phyloP scores from a whole-genome alignment of 345 rosid genomes.

The Ricinus communis region DNA sequence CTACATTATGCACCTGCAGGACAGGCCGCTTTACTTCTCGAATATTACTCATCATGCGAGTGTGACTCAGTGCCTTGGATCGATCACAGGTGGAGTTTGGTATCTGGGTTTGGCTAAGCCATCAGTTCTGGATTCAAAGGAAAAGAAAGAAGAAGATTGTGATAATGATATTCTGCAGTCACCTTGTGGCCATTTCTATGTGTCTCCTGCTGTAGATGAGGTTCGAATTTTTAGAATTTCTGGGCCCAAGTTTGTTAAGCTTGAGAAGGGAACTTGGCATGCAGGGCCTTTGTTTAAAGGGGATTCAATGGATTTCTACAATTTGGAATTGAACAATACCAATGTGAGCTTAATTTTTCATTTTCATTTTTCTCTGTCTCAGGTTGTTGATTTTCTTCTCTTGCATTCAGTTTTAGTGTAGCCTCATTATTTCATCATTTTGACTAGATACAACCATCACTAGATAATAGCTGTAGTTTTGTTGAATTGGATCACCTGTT shows the following conservation, averaged over 20 bases:
- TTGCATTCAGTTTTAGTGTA: background rate
- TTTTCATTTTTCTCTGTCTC: background rate
- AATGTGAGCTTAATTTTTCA: constrained; percentile 48
- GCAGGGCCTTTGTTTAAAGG: constrained; percentile 69
- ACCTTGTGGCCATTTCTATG: constrained; percentile 52
- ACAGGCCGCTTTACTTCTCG: constrained; percentile 46
- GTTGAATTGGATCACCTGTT: background rate
- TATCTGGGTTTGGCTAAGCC: constrained; percentile 80
- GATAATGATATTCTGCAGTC: constrained; percentile 30
- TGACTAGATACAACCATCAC: too few relatives aligned
- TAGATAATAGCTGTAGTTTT: too few relatives aligned
- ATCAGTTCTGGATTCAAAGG: constrained; percentile 39
- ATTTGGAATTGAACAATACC: constrained; percentile 76
- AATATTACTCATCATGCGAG: constrained; percentile 74
- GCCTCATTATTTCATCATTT: background rate
- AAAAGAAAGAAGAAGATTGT: constrained; percentile 5
- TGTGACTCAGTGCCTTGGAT: constrained; percentile 87
- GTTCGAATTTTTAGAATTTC: constrained; percentile 60
- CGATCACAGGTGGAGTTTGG: constrained; percentile 74
- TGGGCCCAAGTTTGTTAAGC: constrained; percentile 72
- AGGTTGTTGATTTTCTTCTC: too few relatives aligned
- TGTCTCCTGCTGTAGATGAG: constrained; percentile 57
- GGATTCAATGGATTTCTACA: constrained; percentile 68
- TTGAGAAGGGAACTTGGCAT: constrained; percentile 80
- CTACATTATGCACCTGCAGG: constrained; percentile 53